Conservation (phyloP, 2,329 filamentous ascomycete genomes). For the Fusarium citri region DNA sequence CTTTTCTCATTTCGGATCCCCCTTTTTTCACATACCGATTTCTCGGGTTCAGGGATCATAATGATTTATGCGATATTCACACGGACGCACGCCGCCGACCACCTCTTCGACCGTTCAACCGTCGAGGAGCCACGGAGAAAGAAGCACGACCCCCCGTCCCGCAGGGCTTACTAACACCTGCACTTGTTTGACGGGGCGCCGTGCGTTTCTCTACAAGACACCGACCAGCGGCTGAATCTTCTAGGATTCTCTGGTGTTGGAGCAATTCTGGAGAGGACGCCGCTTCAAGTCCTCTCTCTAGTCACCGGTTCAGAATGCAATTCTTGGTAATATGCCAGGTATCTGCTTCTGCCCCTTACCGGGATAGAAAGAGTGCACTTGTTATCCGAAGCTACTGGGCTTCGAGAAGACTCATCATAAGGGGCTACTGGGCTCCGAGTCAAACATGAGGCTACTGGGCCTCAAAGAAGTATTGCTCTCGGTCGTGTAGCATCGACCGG, state of each 20-base stretch:
- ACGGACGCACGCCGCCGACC: neutral
- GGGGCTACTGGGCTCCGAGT: slow-evolving; percentile 25
- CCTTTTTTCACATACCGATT: slow-evolving; percentile 15
- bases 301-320: slow-evolving; percentile 13
- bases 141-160: neutral
- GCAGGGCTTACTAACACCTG: neutral
- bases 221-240: neutral
- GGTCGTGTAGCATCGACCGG: slow-evolving; percentile 31
- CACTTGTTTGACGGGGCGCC: neutral
- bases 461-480: neutral
- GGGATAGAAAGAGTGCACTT: slow-evolving; percentile 23
- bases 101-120: neutral
- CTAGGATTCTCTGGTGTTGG: slow-evolving; percentile 1
- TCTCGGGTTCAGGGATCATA: slow-evolving; percentile 25
- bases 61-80: slow-evolving; percentile 23
- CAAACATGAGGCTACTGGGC: slow-evolving; percentile 28
- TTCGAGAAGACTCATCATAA: slow-evolving; percentile 31
- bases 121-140: slow-evolving; percentile 3
- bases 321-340: neutral
- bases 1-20: slow-evolving; percentile 19
- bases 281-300: slow-evolving; percentile 17
- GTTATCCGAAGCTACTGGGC: slow-evolving; percentile 33
- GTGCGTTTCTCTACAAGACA: slow-evolving; percentile 13
- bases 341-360: slow-evolving; percentile 7
- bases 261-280: slow-evolving; percentile 5